A percentile compares a stretch with the other conserved stretches of the same genome.
Evolutionary conservation across 2,329 filamentous ascomycete species (phyloP).

Genomic region (Triangularia setosa): DNA sequence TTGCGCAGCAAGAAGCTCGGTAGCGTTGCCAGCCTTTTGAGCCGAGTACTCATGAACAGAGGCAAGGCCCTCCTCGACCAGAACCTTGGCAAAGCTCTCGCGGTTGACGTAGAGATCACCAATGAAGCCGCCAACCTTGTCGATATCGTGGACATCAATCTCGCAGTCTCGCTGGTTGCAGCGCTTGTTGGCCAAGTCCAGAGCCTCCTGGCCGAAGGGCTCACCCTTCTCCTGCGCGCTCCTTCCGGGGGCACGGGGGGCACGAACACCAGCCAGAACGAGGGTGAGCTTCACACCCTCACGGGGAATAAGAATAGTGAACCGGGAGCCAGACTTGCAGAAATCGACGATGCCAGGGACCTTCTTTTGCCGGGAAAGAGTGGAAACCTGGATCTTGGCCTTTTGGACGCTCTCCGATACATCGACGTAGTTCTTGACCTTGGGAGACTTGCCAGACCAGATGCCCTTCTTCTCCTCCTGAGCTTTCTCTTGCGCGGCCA

Average conservation of each 20-base stretch:
- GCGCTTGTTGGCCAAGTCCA: conserved; percentile 83
- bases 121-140: conserved; percentile 97
- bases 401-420: conserved; percentile 91
- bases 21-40: conserved; percentile 86
- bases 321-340: conserved; percentile 93
- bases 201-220: conserved; percentile 90
- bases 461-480: conserved; percentile 90
- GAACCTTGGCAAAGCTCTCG: conserved; percentile 89
- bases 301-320: conserved; percentile 84
- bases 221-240: conserved; percentile 78
- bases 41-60: conserved; percentile 92
- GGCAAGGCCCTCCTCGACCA: conserved; percentile 91
- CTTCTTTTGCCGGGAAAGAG: conserved; percentile 85
- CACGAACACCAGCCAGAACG: conserved; percentile 88
- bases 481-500: conserved; percentile 75
- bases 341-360: conserved; percentile 94
- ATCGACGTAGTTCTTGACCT: conserved; percentile 77
- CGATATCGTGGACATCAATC: conserved; percentile 88
- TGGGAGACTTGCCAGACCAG: conserved; percentile 86
- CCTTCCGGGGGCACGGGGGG: conserved; percentile 68
- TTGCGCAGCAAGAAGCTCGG: conserved; percentile 84
- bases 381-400: conserved; percentile 87
- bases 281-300: conserved; percentile 94
- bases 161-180: conserved; percentile 94
- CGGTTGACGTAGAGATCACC: conserved; percentile 89